Base-by-base conservation (phyloP, 352 stramenopile genomes). In the Globisporangium solare region DNA sequence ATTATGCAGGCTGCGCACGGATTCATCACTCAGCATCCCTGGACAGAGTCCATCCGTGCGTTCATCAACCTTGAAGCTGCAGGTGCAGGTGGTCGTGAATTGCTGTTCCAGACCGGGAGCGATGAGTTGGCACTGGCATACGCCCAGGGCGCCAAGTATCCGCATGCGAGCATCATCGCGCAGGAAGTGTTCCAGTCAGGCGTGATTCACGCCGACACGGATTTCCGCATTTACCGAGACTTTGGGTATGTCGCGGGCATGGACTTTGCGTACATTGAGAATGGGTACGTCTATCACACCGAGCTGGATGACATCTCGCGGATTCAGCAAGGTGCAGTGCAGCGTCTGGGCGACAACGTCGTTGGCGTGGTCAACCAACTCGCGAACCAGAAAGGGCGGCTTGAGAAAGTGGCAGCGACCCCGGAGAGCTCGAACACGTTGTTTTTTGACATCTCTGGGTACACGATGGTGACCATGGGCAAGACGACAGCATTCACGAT, bases 221-320 rank as follows among this genome's bases (percentile, higher is more conserved):
- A 92, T 58, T 92, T 84, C 56, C 73, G 76, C 37, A 74, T 88
- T 6, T 92, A 92, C 57, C 70, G 76, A 15, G 77, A 89, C 45
- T 89, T 88, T 60, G 81, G 81, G 8, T 72, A 69, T 31, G 72
- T 92, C n/a, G 74, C 82, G 13, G 82, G 82, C 18, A 92, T 92
- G 79, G 82, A 92, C 54, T 89, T 92, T 62, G 82, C 82, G 2
- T 92, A 88, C 56, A 85, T 92, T 35, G 72, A 78, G 12, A 92
- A 92, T 37, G 82, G 82, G 6, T 92, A 92, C 57, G 82, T 92
- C 15, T 92, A 92, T 58, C 82, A 92, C 68, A 92, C 82, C 8
- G 61, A 47, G 18, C 42, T 92, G 14, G 82, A 92, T 47, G 82
- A 88, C 57, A 68, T 86, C 6, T 86, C 79, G 4, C 76, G 75